phyloP scores from a whole-genome alignment of 305 asterid species.

The Solanum hybrid region DNA sequence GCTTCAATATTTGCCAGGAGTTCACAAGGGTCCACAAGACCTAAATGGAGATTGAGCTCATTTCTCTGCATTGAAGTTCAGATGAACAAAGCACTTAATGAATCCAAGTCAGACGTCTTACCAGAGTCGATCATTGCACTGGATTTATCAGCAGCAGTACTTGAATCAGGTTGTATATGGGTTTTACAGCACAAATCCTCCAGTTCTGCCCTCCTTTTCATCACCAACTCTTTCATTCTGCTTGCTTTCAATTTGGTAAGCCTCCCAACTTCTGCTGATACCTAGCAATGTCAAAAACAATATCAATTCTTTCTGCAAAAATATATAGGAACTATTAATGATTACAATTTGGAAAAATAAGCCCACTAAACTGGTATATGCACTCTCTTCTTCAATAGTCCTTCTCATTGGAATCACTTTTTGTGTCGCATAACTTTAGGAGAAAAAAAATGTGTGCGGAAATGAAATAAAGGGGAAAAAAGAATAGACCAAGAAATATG shows the following conservation, averaged over 20 bases:
- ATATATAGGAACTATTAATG: not conserved
- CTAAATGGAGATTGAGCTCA: conserved; percentile 22
- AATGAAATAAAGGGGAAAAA: not conserved
- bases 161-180: conserved; percentile 82
- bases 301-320: not conserved
- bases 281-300: conserved; percentile 31
- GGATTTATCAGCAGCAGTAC: conserved; percentile 81
- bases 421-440: not conserved
- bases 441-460: not conserved
- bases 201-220: conserved; percentile 74
- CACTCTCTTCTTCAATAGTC: not conserved
- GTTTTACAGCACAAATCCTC: conserved; percentile 65
- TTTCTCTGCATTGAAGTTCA: not conserved
- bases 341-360: not conserved
- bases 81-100: not conserved
- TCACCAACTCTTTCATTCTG: conserved; percentile 87
- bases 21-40: conserved; percentile 89
- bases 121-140: conserved; percentile 91
- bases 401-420: not conserved
- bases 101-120: conserved; percentile 14
- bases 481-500: not conserved
- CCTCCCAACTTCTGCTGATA: conserved; percentile 74
- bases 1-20: conserved; percentile 75
- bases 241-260: conserved; percentile 75
- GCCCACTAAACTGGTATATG: not conserved